Evolutionary conservation across 177 flowering plant genomes (phyloP).

Genomic region (Tripterygium wilfordii): DNA sequence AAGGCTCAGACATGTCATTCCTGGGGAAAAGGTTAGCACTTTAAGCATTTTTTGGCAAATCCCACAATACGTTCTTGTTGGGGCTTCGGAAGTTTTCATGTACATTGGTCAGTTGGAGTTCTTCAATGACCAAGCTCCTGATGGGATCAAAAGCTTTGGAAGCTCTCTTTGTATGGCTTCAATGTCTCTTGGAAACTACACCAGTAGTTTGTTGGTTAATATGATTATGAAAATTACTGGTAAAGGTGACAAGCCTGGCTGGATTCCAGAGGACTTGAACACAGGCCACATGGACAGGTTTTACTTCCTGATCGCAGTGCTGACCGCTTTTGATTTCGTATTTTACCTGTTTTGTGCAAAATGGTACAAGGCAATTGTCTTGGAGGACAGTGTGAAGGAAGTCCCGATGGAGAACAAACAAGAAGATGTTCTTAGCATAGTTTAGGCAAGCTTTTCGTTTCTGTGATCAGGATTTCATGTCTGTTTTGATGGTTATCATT

Average conservation of each 20-base stretch:
- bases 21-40: conserved; percentile 16
- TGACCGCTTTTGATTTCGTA: conserved; percentile 31
- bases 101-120: conserved; percentile 50
- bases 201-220: conserved; percentile 31
- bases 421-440: conserved; percentile 2
- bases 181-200: conserved; percentile 32
- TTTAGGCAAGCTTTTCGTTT: too few relatives aligned
- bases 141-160: conserved; percentile 44
- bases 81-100: conserved; percentile 41
- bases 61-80: conserved; percentile 44
- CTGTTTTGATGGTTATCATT: too few relatives aligned
- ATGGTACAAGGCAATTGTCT: conserved; percentile 26
- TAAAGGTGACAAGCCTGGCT: conserved; percentile 35
- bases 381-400: conserved; percentile 20
- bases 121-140: conserved; percentile 35
- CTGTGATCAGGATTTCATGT: background rate
- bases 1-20: conserved; percentile 17
- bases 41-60: conserved; percentile 45
- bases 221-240: conserved; percentile 46
- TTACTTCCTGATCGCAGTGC: conserved; percentile 44
- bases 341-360: conserved; percentile 33
- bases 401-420: conserved; percentile 5
- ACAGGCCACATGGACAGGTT: conserved; percentile 54
- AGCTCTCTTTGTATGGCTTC: conserved; percentile 36
- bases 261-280: conserved; percentile 56